phyloP scores from a whole-genome alignment of 331 rosid species.

The Acacia concinna region DNA sequence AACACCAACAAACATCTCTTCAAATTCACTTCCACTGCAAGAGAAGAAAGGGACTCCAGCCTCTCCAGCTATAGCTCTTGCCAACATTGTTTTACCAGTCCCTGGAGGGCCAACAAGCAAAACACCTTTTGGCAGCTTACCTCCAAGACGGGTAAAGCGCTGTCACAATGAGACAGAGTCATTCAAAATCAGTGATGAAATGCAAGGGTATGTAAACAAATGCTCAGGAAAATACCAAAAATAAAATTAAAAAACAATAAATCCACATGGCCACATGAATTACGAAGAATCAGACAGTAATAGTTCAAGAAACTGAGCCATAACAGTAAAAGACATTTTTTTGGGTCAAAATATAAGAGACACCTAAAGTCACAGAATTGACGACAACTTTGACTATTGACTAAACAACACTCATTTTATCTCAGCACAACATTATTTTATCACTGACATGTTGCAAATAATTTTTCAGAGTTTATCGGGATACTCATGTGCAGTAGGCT shows the following conservation, averaged over 20 bases:
- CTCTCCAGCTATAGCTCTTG: conserved; percentile 97
- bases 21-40: conserved; percentile 95
- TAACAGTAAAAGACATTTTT: not conserved
- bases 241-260: not conserved
- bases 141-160: conserved; percentile 97
- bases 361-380: not conserved
- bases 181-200: conserved; percentile 14
- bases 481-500: not conserved
- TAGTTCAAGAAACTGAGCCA: not conserved
- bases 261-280: not conserved
- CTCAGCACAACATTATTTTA: not conserved
- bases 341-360: no score
- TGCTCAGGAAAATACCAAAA: not conserved
- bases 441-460: not conserved
- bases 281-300: not conserved
- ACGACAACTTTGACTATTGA: not conserved
- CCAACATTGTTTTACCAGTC: conserved; percentile 95
- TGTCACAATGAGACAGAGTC: conserved; percentile 42
- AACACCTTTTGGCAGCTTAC: conserved; percentile 93
- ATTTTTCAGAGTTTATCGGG: not conserved
- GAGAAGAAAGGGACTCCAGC: conserved; percentile 97
- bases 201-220: not conserved
- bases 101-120: conserved; percentile 98
- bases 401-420: not conserved
- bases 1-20: conserved; percentile 96